A percentile compares a stretch with the other conserved stretches of the same genome.
These are phyloP conservation scores for Dipodascus geniculatus DNA, from an alignment of 805 yeast genomes.

Conservation along the genomic window DNA sequence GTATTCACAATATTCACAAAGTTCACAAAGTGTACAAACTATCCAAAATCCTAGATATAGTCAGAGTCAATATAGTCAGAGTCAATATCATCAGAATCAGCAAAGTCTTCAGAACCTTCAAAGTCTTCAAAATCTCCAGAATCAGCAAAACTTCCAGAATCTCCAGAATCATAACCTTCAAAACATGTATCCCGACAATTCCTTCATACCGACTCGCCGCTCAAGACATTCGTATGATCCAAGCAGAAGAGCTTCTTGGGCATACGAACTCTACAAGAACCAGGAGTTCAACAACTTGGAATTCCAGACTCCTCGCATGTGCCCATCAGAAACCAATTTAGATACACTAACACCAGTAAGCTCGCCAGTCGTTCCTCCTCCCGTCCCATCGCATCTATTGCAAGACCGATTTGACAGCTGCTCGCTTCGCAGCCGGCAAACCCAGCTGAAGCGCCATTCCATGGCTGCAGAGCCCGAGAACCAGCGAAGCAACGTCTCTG, in stretches of 20 bases:
- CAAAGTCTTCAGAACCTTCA: no score
- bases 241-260: background rate
- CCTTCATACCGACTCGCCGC: no score
- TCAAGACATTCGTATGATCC: no score
- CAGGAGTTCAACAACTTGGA: background rate
- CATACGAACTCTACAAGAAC: background rate
- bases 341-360: background rate
- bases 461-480: background rate
- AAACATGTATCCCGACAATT: no score
- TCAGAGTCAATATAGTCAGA: no score
- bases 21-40: no score
- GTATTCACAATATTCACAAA: no score
- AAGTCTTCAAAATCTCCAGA: no score
- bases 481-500: slow-evolving; percentile 5
- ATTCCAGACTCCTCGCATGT: background rate
- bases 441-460: background rate
- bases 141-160: no score
- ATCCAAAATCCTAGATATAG: no score
- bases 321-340: background rate
- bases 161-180: no score
- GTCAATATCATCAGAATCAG: no score
- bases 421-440: background rate
- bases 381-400: background rate
- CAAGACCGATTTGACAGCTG: background rate
- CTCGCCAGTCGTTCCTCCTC: background rate